Base-by-base conservation (phyloP, 176 grass and related monocot genomes). In the Typha latifolia region DNA sequence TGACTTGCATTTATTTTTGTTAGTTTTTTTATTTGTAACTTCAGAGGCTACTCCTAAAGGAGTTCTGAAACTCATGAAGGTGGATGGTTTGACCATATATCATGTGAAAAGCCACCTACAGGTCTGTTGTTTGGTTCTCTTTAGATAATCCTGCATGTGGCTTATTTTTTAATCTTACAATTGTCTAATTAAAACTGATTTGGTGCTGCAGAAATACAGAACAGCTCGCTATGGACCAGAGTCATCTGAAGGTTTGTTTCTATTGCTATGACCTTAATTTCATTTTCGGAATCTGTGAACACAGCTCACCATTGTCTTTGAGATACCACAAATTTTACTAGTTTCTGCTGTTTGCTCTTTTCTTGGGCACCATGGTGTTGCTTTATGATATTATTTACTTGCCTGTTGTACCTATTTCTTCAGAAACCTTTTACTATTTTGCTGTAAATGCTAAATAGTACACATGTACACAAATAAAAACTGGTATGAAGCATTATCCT, bases 41-140 rank as follows among this genome's bases (percentile, higher is more conserved):
- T 73, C 85, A 97, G 93, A 92, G 80, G 93, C 89, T 72, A 97
- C 93, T 66, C 93, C 93, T 65, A 97, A 97, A 72, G 85, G 83
- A 5, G 83, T 97, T 63, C 78, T 87, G 32, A 97, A 92, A 77
- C 78, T 81, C 67, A 97, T 97, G 93, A 92, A 89, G 80, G 83
- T 97, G 72, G 85, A 89, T 67, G 72, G 81, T n/a, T 82, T 97
- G 67, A 97, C 93, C 13, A 92, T 92, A 90, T 89, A 86, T 86
- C 93, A 97, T 76, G 85, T 97, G 51, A 97, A 97, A 85, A 97
- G 93, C 67, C 93, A 97, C 69, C 69, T 97, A 14, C 93, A 97
- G 93, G 93, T 97, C 64, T 63, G 24, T 34, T 62, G 6, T 86
- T 66, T 73, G 37, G 4, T 31, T 63, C 75, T 66, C 48, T 77